Evolutionary conservation across 768 basidiomycete genomes (phyloP).

Genomic region (Candolleomyces efflorescens): DNA sequence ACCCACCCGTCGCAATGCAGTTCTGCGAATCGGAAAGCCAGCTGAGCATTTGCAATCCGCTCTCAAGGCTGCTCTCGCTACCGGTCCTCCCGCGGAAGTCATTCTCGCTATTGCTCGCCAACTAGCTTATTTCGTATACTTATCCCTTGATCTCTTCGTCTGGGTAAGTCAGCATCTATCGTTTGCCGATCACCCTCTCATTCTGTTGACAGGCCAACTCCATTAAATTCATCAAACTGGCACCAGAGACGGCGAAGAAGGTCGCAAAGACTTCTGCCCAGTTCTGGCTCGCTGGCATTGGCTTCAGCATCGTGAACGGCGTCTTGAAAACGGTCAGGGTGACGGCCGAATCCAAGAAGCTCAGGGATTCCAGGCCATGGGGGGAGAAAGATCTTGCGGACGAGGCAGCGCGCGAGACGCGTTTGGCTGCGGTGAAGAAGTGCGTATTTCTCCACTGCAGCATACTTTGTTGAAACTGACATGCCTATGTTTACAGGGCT

Average conservation of each 20-base stretch:
- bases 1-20: constrained; percentile 34
- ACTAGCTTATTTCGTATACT: constrained; percentile 84
- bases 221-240: constrained; percentile 59
- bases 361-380: constrained; percentile 41
- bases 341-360: constrained; percentile 51
- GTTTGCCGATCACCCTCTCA: neutral
- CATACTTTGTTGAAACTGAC: neutral
- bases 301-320: constrained; percentile 71
- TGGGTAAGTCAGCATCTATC: constrained; percentile 57
- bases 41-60: constrained; percentile 92
- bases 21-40: constrained; percentile 91
- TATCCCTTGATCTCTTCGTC: constrained; percentile 74
- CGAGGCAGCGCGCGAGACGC: constrained; percentile 62
- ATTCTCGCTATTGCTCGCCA: constrained; percentile 79
- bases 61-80: constrained; percentile 57
- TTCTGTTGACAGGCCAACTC: constrained; percentile 48
- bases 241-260: constrained; percentile 55
- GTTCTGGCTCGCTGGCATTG: constrained; percentile 86
- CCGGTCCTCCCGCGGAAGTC: constrained; percentile 62
- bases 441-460: constrained; percentile 24
- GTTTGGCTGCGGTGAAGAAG: constrained; percentile 53
- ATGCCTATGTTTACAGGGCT: constrained; percentile 38
- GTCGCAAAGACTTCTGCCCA: constrained; percentile 67
- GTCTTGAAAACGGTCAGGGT: constrained; percentile 64
- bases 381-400: constrained; percentile 67